phyloP scores from a whole-genome alignment of 1,139 yeast species.

The Sugiyamaella xylanicola region DNA sequence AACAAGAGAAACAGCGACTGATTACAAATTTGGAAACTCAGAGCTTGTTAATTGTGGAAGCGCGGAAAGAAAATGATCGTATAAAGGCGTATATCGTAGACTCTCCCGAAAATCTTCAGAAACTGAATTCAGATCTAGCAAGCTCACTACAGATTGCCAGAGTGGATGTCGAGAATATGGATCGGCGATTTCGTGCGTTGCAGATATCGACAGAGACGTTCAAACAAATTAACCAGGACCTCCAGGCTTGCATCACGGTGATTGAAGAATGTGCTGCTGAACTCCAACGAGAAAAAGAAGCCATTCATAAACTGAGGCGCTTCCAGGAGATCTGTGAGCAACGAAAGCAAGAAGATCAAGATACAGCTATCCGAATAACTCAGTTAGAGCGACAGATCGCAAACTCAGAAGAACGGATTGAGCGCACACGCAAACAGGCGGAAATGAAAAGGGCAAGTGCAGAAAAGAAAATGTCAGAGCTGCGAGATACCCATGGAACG shows the following conservation, averaged over 20 bases:
- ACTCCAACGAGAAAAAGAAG: conserved; percentile 51
- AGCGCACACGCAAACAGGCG: conserved; percentile 53
- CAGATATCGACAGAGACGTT: conserved; percentile 62
- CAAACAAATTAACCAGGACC: conserved; percentile 56
- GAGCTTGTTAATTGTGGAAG: conserved; percentile 55
- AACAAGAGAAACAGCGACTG: conserved; percentile 59
- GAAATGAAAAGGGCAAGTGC: conserved; percentile 51
- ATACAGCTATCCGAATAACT: conserved; percentile 53
- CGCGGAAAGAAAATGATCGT: conserved; percentile 60
- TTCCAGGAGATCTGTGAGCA: conserved; percentile 54
- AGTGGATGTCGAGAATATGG: conserved; percentile 48
- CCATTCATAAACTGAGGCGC: conserved; percentile 46
- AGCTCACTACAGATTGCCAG: conserved; percentile 51
- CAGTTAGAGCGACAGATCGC: conserved; percentile 57
- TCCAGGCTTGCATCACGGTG: conserved; percentile 53
- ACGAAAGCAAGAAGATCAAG: conserved; percentile 50
- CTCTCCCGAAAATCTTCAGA: conserved; percentile 59
- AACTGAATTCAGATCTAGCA: conserved; percentile 58
- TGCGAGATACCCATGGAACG: conserved; percentile 52
- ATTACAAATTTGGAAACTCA: conserved; percentile 60
- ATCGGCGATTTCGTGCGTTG: conserved; percentile 54
- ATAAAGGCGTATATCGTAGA: conserved; percentile 63
- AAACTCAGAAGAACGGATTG: conserved; percentile 56
- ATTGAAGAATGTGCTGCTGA: conserved; percentile 63
- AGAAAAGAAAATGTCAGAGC: conserved; percentile 49